Percentiles rank a stretch among this genome's conserved stretches.
These are phyloP conservation scores for Aspergillus sp. DNA, from an alignment of 2,329 filamentous ascomycete genomes.

Conservation along the genomic window DNA sequence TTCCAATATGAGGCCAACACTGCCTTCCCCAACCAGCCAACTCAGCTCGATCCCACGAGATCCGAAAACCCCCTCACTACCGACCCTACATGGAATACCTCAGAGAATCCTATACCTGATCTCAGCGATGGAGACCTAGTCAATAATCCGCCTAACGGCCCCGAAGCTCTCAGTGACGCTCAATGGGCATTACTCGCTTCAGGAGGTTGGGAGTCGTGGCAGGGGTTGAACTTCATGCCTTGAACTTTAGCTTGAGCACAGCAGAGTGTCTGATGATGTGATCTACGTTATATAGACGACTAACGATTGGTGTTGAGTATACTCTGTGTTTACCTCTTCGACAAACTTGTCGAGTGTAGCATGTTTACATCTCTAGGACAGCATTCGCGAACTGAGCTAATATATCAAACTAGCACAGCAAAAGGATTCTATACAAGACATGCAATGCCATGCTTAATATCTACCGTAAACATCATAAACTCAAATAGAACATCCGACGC, in stretches of 20 bases:
- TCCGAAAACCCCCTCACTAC: constrained; percentile 13
- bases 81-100: constrained; percentile 29
- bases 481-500: neutral
- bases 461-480: neutral
- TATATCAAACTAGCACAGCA: neutral
- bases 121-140: constrained; percentile 17
- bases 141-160: constrained; percentile 21
- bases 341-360: neutral
- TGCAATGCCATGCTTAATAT: neutral
- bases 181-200: constrained; percentile 39
- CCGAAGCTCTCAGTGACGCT: constrained; percentile 35
- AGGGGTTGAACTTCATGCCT: neutral
- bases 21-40: constrained; percentile 20
- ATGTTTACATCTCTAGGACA: neutral
- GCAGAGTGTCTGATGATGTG: neutral
- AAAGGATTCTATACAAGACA: neutral
- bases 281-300: neutral
- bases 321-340: neutral
- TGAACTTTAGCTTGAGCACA: neutral
- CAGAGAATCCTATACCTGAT: constrained; percentile 14
- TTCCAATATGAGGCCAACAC: constrained; percentile 7
- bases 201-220: constrained; percentile 23
- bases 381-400: neutral
- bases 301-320: neutral
- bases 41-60: constrained; percentile 17